phyloP scores from a whole-genome alignment of 2,329 filamentous ascomycete species.

The Phoma sp. region DNA sequence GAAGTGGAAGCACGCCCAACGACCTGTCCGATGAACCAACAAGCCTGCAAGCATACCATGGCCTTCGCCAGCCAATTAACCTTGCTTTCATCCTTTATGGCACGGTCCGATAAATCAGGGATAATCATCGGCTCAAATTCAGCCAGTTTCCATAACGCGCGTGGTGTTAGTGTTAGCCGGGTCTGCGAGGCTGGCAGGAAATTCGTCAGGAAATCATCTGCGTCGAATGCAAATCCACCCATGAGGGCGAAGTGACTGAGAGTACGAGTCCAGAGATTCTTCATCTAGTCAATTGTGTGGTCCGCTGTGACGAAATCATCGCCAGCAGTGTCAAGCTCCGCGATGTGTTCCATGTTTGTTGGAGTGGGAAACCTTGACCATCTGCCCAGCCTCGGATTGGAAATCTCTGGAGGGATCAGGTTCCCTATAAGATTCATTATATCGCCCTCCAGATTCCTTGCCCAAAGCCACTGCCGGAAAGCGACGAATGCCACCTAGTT shows the following conservation, averaged over 20 bases:
- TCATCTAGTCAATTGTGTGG: no score
- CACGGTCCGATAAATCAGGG: neutral
- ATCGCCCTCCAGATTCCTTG: no score
- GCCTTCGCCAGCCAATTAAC: neutral
- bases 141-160: no score
- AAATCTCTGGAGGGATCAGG: no score
- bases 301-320: no score
- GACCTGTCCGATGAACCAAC: neutral
- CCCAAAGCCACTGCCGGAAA: no score
- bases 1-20: neutral
- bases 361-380: no score
- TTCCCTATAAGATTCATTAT: no score
- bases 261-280: neutral
- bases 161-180: neutral
- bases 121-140: neutral
- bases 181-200: neutral
- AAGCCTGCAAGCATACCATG: neutral
- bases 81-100: neutral
- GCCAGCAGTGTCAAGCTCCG: no score
- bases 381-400: no score
- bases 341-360: no score
- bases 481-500: no score
- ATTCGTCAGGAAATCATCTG: neutral
- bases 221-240: constrained; percentile 2
- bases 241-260: constrained; percentile 1